Conservation (phyloP, 176 grass and related monocot genomes). For the Stipa capillata region DNA sequence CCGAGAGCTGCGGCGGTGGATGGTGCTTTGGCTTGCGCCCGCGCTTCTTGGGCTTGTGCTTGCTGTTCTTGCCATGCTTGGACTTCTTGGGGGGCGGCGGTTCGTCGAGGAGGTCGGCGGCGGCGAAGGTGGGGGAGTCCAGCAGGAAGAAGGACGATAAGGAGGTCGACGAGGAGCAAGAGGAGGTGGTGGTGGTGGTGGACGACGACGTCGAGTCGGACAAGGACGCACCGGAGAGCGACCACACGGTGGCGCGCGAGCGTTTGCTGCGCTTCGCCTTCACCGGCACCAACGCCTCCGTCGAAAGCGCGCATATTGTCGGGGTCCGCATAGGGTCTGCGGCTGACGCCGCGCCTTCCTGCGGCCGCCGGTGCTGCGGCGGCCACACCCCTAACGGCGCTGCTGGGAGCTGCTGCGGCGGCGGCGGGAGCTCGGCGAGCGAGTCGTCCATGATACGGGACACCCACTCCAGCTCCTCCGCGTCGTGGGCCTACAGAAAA, state of each 20-base stretch:
- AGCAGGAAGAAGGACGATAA: slow-evolving; percentile 31
- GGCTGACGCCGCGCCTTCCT: background rate
- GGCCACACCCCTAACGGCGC: background rate
- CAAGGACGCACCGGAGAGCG: slow-evolving; percentile 43
- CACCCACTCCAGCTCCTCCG: slow-evolving; percentile 87
- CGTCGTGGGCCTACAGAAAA: slow-evolving; percentile 58
- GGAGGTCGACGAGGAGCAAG: slow-evolving; percentile 49
- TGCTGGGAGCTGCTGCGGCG: background rate
- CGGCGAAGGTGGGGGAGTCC: background rate
- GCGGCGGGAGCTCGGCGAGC: slow-evolving; percentile 47
- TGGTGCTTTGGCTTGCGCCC: slow-evolving; percentile 81
- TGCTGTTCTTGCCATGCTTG: slow-evolving; percentile 34
- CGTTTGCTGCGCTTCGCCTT: slow-evolving; percentile 81
- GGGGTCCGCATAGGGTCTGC: slow-evolving; percentile 21
- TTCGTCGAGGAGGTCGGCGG: background rate
- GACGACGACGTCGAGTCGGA: slow-evolving; percentile 40
- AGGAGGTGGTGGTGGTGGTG: slow-evolving; percentile 42
- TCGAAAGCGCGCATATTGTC: slow-evolving; percentile 53
- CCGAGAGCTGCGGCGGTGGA: background rate
- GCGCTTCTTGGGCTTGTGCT: slow-evolving; percentile 70
- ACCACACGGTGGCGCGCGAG: slow-evolving; percentile 40
- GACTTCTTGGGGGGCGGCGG: slow-evolving; percentile 13
- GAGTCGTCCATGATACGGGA: slow-evolving; percentile 91
- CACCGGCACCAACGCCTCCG: slow-evolving; percentile 61
- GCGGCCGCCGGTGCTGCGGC: background rate